Evolutionary conservation across 306 rosid species (phyloP).

Genomic region (Cucurbita moschata): DNA sequence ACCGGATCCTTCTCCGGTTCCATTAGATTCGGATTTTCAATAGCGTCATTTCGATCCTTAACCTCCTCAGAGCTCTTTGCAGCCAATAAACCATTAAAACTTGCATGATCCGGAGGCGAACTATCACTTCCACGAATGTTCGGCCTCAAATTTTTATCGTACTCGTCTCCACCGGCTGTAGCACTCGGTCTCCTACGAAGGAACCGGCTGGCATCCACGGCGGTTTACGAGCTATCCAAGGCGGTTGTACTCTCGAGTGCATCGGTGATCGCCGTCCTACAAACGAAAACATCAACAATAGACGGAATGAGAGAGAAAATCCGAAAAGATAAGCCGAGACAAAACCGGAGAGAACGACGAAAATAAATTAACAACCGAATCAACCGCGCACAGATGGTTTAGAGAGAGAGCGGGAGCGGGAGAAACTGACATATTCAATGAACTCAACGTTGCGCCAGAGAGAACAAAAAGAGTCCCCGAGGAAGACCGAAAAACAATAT

Average conservation of each 20-base stretch:
- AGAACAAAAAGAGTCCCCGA: neutral
- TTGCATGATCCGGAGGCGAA: slow-evolving; percentile 18
- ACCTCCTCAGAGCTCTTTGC: slow-evolving; percentile 16
- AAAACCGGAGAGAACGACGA: neutral
- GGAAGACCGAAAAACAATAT: neutral
- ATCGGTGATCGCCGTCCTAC: slow-evolving; percentile 43
- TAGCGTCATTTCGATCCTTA: slow-evolving; percentile 19
- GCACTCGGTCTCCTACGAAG: slow-evolving; percentile 33
- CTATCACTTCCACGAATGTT: slow-evolving; percentile 13
- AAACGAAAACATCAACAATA: neutral
- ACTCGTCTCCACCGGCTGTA: slow-evolving; percentile 5
- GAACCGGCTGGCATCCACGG: slow-evolving; percentile 28
- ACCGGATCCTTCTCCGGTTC: slow-evolving; percentile 10
- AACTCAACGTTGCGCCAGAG: neutral
- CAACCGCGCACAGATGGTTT: neutral
- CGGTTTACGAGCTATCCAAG: slow-evolving; percentile 6
- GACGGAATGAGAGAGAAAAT: neutral
- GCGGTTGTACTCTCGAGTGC: slow-evolving; percentile 17
- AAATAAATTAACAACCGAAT: neutral
- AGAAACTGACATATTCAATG: neutral
- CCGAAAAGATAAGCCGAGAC: neutral
- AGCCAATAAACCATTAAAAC: slow-evolving; percentile 12
- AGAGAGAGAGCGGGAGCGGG: neutral
- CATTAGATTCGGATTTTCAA: slow-evolving; percentile 5
- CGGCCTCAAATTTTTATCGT: slow-evolving; percentile 15